These are phyloP conservation scores for Fusarium liriodendri DNA, from an alignment of 2,329 filamentous ascomycete genomes.

Conservation along the genomic window DNA sequence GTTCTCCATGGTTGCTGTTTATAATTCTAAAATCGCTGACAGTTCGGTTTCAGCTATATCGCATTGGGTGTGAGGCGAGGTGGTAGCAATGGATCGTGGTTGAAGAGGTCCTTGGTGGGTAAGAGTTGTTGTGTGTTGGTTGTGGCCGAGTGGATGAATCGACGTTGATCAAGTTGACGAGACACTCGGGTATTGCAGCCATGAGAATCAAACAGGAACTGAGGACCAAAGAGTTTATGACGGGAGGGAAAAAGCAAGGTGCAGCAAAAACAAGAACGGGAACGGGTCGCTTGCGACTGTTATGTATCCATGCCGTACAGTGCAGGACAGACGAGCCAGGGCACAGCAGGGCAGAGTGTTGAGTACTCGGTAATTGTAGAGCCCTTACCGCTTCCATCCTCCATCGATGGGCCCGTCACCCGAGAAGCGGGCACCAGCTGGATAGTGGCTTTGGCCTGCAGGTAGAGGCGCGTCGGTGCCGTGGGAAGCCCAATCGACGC, in stretches of 20 bases:
- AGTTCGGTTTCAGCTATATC: slow-evolving; percentile 11
- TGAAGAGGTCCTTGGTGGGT: slow-evolving; percentile 4
- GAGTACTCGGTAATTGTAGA: slow-evolving; percentile 13
- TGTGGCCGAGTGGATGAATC: slow-evolving; percentile 10
- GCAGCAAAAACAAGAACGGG: slow-evolving; percentile 7
- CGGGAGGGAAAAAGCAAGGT: slow-evolving; percentile 26
- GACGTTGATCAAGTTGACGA: slow-evolving; percentile 23
- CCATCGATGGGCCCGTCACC: slow-evolving; percentile 23
- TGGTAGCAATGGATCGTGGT: slow-evolving; percentile 23
- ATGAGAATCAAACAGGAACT: slow-evolving; percentile 12
- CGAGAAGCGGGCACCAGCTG: slow-evolving; percentile 8
- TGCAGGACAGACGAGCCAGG: not conserved
- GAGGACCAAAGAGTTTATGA: slow-evolving; percentile 27
- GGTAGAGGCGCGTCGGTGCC: slow-evolving; percentile 19
- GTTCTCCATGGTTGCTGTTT: slow-evolving; percentile 20
- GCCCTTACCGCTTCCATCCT: slow-evolving; percentile 39
- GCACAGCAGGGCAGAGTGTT: slow-evolving; percentile 25
- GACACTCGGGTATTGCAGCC: slow-evolving; percentile 15
- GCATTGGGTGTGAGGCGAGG: slow-evolving; percentile 20
- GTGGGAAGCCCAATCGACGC: slow-evolving; percentile 37
- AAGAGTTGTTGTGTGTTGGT: slow-evolving; percentile 5
- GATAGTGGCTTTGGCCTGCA: slow-evolving; percentile 40
- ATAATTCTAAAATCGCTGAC: slow-evolving; percentile 5
- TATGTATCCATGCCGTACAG: slow-evolving; percentile 20
- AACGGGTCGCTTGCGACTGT: slow-evolving; percentile 11